Conservation (phyloP, 495 filamentous ascomycete species). For the Thozetella sp. region DNA sequence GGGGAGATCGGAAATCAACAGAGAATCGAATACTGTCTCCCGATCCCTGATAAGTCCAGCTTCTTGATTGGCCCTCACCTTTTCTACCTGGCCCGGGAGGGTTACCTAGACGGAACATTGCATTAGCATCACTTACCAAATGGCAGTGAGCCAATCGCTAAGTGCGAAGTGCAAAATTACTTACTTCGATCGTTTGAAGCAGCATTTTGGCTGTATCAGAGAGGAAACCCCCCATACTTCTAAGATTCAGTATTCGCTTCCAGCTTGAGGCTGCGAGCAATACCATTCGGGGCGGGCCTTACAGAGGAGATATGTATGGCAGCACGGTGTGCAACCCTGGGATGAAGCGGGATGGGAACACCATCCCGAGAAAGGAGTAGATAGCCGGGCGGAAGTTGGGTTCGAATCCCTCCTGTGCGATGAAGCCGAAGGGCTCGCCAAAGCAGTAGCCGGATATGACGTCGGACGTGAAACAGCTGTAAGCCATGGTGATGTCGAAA, state of each 20-base stretch:
- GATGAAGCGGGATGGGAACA: conserved; percentile 13
- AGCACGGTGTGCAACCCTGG: not conserved
- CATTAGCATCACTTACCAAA: not conserved
- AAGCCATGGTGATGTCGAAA: not conserved
- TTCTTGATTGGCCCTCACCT: not conserved
- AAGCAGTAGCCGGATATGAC: conserved; percentile 21
- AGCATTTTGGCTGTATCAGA: not conserved
- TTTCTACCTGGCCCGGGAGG: not conserved
- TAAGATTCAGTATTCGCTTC: not conserved
- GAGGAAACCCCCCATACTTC: not conserved
- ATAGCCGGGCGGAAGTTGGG: conserved; percentile 17
- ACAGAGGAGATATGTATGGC: not conserved
- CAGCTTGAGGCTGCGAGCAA: not conserved
- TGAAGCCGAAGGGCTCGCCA: conserved; percentile 18
- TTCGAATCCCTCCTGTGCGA: conserved; percentile 11
- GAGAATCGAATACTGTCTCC: not conserved
- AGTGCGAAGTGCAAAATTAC: no score
- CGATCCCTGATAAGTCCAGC: not conserved
- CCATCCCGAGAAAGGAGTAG: conserved; percentile 5
- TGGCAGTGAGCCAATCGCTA: no score
- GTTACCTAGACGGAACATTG: not conserved
- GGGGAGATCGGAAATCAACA: conserved; percentile 8
- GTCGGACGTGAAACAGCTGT: conserved; percentile 21
- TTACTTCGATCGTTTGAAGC: not conserved
- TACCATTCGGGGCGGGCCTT: not conserved